Conservation (phyloP, 345 rosid genomes). For the Salix koriyanagi region DNA sequence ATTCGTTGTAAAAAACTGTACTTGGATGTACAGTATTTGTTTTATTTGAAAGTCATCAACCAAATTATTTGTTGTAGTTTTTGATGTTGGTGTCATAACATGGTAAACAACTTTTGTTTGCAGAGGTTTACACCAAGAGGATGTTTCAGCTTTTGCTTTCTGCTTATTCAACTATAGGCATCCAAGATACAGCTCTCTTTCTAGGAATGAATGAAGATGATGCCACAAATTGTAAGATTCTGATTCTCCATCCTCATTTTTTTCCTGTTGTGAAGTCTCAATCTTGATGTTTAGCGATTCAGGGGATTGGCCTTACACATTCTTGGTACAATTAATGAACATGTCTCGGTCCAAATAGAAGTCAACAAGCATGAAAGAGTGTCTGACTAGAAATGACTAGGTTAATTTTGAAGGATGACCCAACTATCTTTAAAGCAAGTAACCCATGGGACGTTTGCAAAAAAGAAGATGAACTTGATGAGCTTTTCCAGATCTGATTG, state of each 20-base stretch:
- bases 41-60: not conserved
- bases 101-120: not conserved
- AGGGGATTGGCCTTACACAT: not conserved
- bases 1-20: not conserved
- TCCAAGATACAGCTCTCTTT: conserved; percentile 65
- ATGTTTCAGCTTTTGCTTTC: conserved; percentile 71
- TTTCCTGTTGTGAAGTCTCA: not conserved
- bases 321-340: no score
- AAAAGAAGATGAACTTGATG: no score
- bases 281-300: not conserved
- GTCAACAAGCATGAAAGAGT: not conserved
- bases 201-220: conserved; percentile 86
- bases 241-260: not conserved
- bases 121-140: conserved; percentile 75
- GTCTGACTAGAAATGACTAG: not conserved
- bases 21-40: not conserved
- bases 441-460: no score
- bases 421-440: not conserved
- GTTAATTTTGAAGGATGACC: not conserved
- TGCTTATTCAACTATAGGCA: conserved; percentile 81
- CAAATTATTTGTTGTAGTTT: not conserved
- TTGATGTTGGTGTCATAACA: not conserved
- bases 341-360: not conserved
- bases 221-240: conserved; percentile 65
- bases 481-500: no score